Base-by-base conservation (phyloP, 2,329 filamentous ascomycete genomes). In the Drechslerella coelobrocha region DNA sequence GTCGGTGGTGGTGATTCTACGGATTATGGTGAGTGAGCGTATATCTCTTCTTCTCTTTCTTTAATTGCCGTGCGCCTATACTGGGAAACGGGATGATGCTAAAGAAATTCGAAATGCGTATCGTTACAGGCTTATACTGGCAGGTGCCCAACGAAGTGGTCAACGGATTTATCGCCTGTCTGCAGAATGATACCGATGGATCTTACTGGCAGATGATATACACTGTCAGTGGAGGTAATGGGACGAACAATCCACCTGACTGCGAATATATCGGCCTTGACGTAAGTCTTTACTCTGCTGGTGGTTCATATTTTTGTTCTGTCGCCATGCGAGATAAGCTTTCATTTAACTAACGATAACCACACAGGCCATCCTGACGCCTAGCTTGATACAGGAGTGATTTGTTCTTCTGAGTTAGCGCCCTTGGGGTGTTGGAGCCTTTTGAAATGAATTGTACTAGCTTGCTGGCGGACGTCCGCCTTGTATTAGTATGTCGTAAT, bases 171-270 rank as follows among this genome's bases (percentile, higher is more conserved):
- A 69, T 69, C 24, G 65, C 65, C 9, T 69, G 65, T 26, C 55
- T 39, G 45, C 51, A 52, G 14, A 57, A 23, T 12, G 65, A 69
- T 26, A 62, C 23, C 2, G 56, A 47, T 10, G 65, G 65, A 0
- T 45, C 31, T 14, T 69, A 62, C 17, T 69, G 65, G 65, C 65
- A 69, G n/a, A 61, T 69, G 51, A 59, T 69, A 39, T 69, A 69
- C 23, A 43, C 41, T 26, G 65, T 69, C 3, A 62, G 43, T n/a
- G 65, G 65, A 7, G 57, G 57, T 2, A 57, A 43, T 21, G 29
- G 27, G 14, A 43, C 52, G 21, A 52, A 69, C 5, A 45, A 61
- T 19, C 65, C 65, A 7, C 31, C 19, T 14, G 34, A 24, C 19
- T 69, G 65, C 52, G 65, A 69, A 23, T 69, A 69, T 23, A 69